Evolutionary conservation across 2,329 filamentous ascomycete genomes (phyloP).

Genomic region (Fusarium sp.): DNA sequence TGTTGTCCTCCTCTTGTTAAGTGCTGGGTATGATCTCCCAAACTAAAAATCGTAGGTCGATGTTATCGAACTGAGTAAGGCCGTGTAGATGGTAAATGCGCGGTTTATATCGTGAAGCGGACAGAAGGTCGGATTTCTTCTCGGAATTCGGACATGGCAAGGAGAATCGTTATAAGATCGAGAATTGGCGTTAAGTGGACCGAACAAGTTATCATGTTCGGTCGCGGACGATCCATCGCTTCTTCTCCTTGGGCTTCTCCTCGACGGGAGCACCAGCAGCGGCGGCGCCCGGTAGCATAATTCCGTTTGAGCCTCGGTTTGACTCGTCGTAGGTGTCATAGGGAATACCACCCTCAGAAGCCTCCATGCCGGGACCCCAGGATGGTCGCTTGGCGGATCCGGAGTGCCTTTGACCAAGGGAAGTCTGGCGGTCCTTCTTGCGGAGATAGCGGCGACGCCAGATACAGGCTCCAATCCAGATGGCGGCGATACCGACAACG

Average conservation of each 20-base stretch:
- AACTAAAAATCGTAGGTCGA: slow-evolving; percentile 25
- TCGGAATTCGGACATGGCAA: slow-evolving; percentile 26
- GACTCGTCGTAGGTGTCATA: slow-evolving; percentile 49
- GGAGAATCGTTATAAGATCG: slow-evolving; percentile 28
- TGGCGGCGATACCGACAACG: slow-evolving; percentile 73
- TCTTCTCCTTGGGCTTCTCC: slow-evolving; percentile 55
- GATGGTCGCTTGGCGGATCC: slow-evolving; percentile 54
- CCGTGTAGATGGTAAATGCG: slow-evolving; percentile 40
- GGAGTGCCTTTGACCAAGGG: slow-evolving; percentile 55
- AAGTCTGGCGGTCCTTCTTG: slow-evolving; percentile 70
- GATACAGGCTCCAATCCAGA: slow-evolving; percentile 77
- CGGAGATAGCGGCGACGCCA: slow-evolving; percentile 81
- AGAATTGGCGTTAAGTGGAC: slow-evolving; percentile 9
- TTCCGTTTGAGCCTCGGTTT: slow-evolving; percentile 45
- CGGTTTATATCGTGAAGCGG: slow-evolving; percentile 40
- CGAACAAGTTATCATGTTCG: slow-evolving; percentile 54
- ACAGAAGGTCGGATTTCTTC: slow-evolving; percentile 19
- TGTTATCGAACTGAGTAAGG: slow-evolving; percentile 36
- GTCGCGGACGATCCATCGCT: slow-evolving; percentile 61
- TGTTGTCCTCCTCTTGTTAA: background rate
- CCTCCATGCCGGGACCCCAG: slow-evolving; percentile 53
- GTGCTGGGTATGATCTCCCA: slow-evolving; percentile 11
- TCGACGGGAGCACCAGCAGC: slow-evolving; percentile 23
- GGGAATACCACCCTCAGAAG: slow-evolving; percentile 47
- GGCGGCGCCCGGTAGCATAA: slow-evolving; percentile 42